Evolutionary conservation across 768 basidiomycete species (phyloP).

Genomic region (Wakefieldia striispora): DNA sequence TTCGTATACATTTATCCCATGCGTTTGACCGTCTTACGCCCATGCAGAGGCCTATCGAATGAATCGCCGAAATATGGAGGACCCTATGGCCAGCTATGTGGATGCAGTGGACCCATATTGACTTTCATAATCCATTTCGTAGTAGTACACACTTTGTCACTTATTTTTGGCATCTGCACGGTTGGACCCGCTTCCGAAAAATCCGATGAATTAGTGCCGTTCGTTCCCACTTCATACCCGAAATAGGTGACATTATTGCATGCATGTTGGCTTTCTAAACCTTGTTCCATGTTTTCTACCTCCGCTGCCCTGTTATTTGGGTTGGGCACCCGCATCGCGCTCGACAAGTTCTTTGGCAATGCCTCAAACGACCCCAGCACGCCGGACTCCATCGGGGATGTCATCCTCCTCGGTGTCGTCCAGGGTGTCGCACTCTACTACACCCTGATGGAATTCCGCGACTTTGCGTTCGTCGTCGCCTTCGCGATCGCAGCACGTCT

Average conservation of each 20-base stretch:
- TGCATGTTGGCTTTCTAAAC: slow-evolving; percentile 21
- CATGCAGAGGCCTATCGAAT: slow-evolving; percentile 87
- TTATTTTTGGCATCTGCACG: neutral
- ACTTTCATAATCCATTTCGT: neutral
- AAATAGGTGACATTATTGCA: slow-evolving; percentile 22
- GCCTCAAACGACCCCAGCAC: slow-evolving; percentile 30
- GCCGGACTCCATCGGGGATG: slow-evolving; percentile 47
- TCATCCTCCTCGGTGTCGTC: slow-evolving; percentile 68
- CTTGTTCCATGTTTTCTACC: slow-evolving; percentile 45
- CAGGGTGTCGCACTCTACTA: slow-evolving; percentile 76
- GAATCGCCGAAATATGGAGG: slow-evolving; percentile 65
- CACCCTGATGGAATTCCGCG: slow-evolving; percentile 52
- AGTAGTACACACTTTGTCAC: neutral
- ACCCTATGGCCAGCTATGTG: slow-evolving; percentile 93
- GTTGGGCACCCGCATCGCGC: slow-evolving; percentile 67
- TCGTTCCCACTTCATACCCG: slow-evolving; percentile 13
- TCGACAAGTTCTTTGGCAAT: slow-evolving; percentile 55
- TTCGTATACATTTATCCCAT: neutral
- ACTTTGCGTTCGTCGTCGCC: slow-evolving; percentile 54
- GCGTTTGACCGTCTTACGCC: slow-evolving; percentile 8
- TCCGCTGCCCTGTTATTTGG: slow-evolving; percentile 72
- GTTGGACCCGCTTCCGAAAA: neutral
- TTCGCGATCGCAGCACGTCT: slow-evolving; percentile 61
- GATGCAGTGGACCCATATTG: slow-evolving; percentile 46
- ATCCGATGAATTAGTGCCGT: slow-evolving; percentile 1